Evolutionary conservation across 2,329 filamentous ascomycete species (phyloP), one percentile per base, ranked within the genome.

Genomic region (Aureobasidium musti): DNA sequence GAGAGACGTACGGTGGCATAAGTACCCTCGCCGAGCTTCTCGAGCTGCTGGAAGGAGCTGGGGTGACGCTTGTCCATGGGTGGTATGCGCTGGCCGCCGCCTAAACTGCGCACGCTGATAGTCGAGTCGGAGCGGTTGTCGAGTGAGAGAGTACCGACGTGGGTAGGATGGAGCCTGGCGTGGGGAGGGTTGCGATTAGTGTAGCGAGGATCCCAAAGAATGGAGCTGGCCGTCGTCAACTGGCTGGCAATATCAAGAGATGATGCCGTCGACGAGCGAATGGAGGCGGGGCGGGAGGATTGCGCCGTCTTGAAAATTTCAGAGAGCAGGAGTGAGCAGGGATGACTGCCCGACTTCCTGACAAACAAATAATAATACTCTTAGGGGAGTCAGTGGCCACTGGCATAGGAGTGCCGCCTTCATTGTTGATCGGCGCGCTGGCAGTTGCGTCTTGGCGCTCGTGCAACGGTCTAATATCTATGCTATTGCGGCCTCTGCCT

Each of bases 41-140:
- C 95, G 78, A 98, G 86, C 87, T 98, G 95, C 85, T 98, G 94
- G 84, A 99, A 99, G 69, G 94, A 98, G 82, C 91, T 96, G 66
- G 94, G 93, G 75, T 97, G 92, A 78, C 96, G 91, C 76, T 91
- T 91, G 80, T 97, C 94, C 94, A 98, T 98, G 68, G 72, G 70
- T 53, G 74, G 73, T 65, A 78, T 73, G 63, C 73, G 76, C 68
- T 77, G 73, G 69, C 79, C 78, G 68, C 77, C 81, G 68, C 79
- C 80, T 63, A 83, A 75, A 68, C 77, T 81, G 66, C 79, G 75
- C 66, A 83, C 77, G 68, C 79, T 81, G 74, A 83, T 83, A 72
- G 81, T 82, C 54, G 81, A 83, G 75, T 83, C 82, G 68, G 81
- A 82, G 68, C 81, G 77, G 69, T 80, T 75, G 59, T 76, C 76